These are phyloP conservation scores for Vinca minor DNA, from an alignment of 257 asterid genomes.

Conservation along the genomic window DNA sequence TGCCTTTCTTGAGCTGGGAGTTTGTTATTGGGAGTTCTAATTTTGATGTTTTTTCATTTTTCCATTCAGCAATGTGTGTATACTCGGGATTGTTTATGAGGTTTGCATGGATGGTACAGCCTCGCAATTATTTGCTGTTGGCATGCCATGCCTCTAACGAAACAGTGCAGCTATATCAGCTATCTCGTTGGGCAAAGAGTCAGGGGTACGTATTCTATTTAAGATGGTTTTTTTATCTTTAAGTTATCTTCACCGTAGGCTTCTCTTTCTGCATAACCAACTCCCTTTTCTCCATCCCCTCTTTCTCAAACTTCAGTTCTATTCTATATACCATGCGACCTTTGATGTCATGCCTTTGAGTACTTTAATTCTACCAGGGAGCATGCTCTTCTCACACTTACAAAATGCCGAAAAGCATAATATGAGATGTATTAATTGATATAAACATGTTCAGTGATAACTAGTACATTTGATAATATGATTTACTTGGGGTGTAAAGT, in stretches of 20 bases:
- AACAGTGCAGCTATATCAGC: slow-evolving; percentile 75
- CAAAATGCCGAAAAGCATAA: background rate
- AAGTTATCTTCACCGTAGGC: background rate
- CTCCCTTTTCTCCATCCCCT: background rate
- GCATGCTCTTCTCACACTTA: background rate
- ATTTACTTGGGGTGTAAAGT: slow-evolving; percentile 1
- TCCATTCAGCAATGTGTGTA: slow-evolving; percentile 79
- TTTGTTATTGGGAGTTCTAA: slow-evolving; percentile 1
- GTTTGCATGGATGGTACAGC: slow-evolving; percentile 98
- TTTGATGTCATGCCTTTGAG: background rate
- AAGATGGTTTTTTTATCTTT: background rate
- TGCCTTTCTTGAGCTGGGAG: background rate
- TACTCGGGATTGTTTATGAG: slow-evolving; percentile 90
- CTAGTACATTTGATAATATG: background rate
- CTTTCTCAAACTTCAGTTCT: background rate
- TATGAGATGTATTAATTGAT: background rate
- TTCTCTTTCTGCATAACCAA: slow-evolving; percentile 2
- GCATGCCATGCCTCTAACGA: slow-evolving; percentile 92
- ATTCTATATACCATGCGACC: background rate
- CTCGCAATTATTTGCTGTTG: slow-evolving; percentile 81
- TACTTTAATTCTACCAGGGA: background rate
- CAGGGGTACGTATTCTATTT: slow-evolving; percentile 53
- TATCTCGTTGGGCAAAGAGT: slow-evolving; percentile 85
- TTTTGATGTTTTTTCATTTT: slow-evolving; percentile 14
- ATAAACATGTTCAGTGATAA: too few relatives aligned